These are phyloP conservation scores for Dictyostelium purpureum DNA, from an alignment of 78 protist species.

Conservation along the genomic window DNA sequence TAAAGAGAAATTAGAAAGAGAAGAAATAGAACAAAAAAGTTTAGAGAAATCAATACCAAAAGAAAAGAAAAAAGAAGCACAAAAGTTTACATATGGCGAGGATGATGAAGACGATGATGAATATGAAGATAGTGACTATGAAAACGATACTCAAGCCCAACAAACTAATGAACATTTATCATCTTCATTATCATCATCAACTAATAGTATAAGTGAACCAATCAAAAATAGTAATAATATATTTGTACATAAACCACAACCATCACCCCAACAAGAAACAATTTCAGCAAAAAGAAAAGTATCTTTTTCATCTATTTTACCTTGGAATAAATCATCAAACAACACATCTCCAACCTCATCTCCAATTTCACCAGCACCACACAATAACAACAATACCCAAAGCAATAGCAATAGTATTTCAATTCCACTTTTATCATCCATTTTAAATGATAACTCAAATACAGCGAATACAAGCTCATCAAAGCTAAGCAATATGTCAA, in stretches of 20 bases:
- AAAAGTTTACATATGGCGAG: conserved; percentile 39
- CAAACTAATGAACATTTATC: background rate
- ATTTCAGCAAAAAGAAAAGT: background rate
- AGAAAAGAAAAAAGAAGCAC: background rate
- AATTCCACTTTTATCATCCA: background rate
- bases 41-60: background rate
- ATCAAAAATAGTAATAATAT: background rate
- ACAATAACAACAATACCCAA: no score
- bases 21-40: background rate
- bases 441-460: background rate
- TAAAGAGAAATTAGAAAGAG: background rate
- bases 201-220: background rate
- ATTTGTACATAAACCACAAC: background rate
- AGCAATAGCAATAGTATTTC: background rate
- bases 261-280: background rate
- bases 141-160: no score
- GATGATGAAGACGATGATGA: conserved; percentile 61
- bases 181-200: background rate
- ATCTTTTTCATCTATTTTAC: conserved; percentile 7
- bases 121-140: background rate
- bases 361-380: background rate
- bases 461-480: background rate
- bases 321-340: conserved; percentile 1
- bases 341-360: background rate
- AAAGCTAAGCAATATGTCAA: background rate